Percentiles rank a stretch among this genome's conserved stretches.
Evolutionary conservation across 768 basidiomycete species (phyloP).

Genomic region (Mycena amicta): DNA sequence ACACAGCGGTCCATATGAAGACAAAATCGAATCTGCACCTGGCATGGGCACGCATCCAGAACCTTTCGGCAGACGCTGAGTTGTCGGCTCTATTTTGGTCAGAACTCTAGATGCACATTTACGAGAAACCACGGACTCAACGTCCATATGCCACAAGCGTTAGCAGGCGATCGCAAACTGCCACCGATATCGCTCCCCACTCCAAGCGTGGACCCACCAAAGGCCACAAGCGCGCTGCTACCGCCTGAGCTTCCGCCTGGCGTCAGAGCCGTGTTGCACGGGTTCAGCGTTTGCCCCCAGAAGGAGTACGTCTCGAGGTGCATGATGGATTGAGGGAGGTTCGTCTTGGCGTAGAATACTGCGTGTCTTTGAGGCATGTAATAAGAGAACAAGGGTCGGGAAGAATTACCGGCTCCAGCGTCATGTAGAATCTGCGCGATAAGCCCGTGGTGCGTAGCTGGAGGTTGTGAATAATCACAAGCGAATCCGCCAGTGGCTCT

Average conservation of each 20-base stretch:
- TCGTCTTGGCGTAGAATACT: constrained; percentile 49
- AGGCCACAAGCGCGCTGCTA: constrained; percentile 48
- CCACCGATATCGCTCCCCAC: constrained; percentile 44
- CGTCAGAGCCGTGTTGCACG: constrained; percentile 44
- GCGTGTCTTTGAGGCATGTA: constrained; percentile 11
- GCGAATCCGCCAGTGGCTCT: constrained; percentile 39
- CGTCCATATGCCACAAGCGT: constrained; percentile 23
- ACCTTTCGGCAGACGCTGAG: constrained; percentile 50
- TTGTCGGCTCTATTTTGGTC: constrained; percentile 18
- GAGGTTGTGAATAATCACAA: constrained; percentile 18
- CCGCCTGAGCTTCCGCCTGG: constrained; percentile 59
- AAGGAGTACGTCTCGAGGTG: constrained; percentile 38
- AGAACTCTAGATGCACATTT: background rate
- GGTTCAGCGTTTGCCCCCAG: constrained; percentile 43
- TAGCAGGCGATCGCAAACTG: constrained; percentile 35
- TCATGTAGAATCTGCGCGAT: constrained; percentile 41
- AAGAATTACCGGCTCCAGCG: constrained; percentile 41
- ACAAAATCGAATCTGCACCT: constrained; percentile 52
- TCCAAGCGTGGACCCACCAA: constrained; percentile 48
- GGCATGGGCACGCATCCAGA: constrained; percentile 41
- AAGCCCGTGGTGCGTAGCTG: constrained; percentile 15
- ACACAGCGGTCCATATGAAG: constrained; percentile 58
- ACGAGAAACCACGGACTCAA: constrained; percentile 8
- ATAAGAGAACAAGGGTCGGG: constrained; percentile 26
- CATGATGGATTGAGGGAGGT: constrained; percentile 46